A percentile compares a stretch with the other conserved stretches of the same genome.
phyloP scores from a whole-genome alignment of 2,329 filamentous ascomycete genomes.

The Raffaelea arxii region DNA sequence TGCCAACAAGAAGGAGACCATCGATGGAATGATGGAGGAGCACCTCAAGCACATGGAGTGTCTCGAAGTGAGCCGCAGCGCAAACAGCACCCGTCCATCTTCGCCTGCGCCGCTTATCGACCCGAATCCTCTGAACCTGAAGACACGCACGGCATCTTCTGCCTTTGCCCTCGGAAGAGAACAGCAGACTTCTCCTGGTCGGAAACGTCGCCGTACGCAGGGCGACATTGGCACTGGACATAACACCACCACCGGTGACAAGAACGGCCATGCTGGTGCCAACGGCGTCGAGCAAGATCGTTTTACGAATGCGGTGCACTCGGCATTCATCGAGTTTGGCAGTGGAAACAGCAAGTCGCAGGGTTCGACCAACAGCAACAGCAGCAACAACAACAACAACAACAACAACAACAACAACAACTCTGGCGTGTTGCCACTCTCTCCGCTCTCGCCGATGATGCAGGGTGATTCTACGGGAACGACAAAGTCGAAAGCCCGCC shows the following conservation, averaged over 20 bases:
- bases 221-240: too few relatives aligned
- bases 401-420: not conserved
- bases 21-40: slow-evolving; percentile 44
- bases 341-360: slow-evolving; percentile 22
- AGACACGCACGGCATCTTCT: slow-evolving; percentile 16
- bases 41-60: slow-evolving; percentile 48
- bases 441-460: not conserved
- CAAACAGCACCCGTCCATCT: slow-evolving; percentile 47
- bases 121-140: slow-evolving; percentile 12
- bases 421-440: not conserved
- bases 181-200: slow-evolving; percentile 22
- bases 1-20: slow-evolving; percentile 44
- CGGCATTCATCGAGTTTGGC: not conserved
- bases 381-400: slow-evolving; percentile 9
- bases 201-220: slow-evolving; percentile 38
- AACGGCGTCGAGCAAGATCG: slow-evolving; percentile 25
- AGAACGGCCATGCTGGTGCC: slow-evolving; percentile 16
- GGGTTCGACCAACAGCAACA: slow-evolving; percentile 16
- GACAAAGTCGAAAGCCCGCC: not conserved
- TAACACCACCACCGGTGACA: slow-evolving; percentile 21
- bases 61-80: slow-evolving; percentile 47
- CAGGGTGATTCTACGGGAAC: not conserved
- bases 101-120: slow-evolving; percentile 35
- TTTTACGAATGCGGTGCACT: slow-evolving; percentile 23
- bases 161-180: slow-evolving; percentile 21